Base-by-base conservation (phyloP, 441 rosid genomes). In the Metrosideros polymorpha region DNA sequence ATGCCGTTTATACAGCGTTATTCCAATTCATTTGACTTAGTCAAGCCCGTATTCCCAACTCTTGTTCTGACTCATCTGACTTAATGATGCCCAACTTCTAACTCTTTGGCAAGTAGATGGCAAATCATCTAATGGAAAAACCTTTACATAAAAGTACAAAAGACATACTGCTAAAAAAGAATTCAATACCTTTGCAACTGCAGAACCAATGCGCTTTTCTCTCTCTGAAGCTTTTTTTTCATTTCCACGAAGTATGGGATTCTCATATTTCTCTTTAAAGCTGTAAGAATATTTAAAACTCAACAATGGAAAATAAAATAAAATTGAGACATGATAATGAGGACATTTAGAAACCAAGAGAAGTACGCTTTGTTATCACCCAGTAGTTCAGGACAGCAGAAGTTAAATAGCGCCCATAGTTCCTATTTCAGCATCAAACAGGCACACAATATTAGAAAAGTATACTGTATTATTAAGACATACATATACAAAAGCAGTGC, bases 391-490 rank as follows among this genome's bases (percentile, higher is more conserved):
- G 99, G 99, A 87, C 98, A 97, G 89, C 95, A 92, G 88, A 97
- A 97, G 93, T 96, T 94, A 90, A 97, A 96, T 89, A 97, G 89
- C 83, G 99, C 98, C 99, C 99, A 97, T 47, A 97, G 84, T 92
- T 97, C 99, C 99, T 97, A 71, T 88, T 82, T 86, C 63, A 86
- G 88, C 83, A 32, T 57, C 87, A 88, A 71, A 87, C 29, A 83
- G 55, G 82, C 83, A 54, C 56, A 84, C 83, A 17, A 56, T 61
- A 8, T 50, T 61, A 66, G 77, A 63, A 50, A 42, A 87, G 87
- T 43, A 83, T 49, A 57, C 24, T 84, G 66, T 84, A 82, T 87
- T 71, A 57, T 66, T 59, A 45, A 59, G 47, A 51, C 84, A 71
- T 57, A 84, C 83, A 53, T 32, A 83, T 82, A 75, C 7, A 39